Base-by-base conservation (phyloP, 2,329 filamentous ascomycete genomes). In the Nemania abortiva region DNA sequence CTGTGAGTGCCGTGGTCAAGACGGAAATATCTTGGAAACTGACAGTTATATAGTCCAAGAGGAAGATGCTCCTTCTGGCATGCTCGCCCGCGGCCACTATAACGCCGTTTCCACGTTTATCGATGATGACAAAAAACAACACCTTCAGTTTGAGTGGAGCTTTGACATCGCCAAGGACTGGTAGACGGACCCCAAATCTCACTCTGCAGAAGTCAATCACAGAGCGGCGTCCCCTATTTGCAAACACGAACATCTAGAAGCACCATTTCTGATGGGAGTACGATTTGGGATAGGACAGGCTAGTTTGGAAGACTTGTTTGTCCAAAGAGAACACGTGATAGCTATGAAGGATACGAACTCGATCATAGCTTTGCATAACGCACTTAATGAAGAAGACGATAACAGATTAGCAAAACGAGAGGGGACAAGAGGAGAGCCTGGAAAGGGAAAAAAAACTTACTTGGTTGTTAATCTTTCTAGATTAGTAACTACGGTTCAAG, bases 121-220 rank as follows among this genome's bases (percentile, higher is more conserved):
- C 71, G 96, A 99, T 80, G 96, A 99, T 78, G 96, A 99, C 84
- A 91, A 96, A 81, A 90, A 94, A 82, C 91, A 88, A 72, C 95
- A 99, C 82, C 86, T 99, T 72, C 87, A 91, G 80, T 99, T 99
- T 81, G 92, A 97, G 77, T 99, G 96, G 96, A 90, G 91, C 70
- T 98, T 99, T 78, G 92, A 98, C 79, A 97, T 99, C 81, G 88
- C 92, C 83, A 99, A 98, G 88, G 93, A 97, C 80, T 98, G 96
- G 96, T 93, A 90, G 74, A 77, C 47, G 22, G 37, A 6, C 29
- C 20, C 20, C 49, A 59, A 58, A 42, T 29, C 29, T 69, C 37
- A 39, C 45, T 57, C 29, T 27, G n/a, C 22, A 20, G 49, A 57
- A 49, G 37, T 39, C 11, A 60, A 54, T 42, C 34, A 27, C 20